Percentiles rank a stretch among this genome's conserved stretches.
Evolutionary conservation across 768 basidiomycete species (phyloP).

Genomic region (Strobilomyces echinocephalus): DNA sequence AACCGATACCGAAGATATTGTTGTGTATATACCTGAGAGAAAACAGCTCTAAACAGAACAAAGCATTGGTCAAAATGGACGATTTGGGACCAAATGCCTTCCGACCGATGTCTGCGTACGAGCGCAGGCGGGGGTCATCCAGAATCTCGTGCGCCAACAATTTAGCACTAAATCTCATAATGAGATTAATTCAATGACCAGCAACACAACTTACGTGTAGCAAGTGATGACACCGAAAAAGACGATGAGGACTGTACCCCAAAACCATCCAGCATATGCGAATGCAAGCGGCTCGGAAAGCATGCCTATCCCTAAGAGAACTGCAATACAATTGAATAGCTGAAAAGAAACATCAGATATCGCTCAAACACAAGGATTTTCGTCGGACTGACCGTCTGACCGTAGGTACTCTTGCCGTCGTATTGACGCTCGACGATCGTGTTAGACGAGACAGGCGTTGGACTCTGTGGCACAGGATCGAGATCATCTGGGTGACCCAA

Average conservation of each 20-base stretch:
- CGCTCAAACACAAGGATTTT: not conserved
- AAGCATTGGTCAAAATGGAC: conserved; percentile 54
- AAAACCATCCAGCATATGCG: conserved; percentile 84
- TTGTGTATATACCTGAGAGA: conserved; percentile 56
- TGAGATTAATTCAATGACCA: conserved; percentile 1
- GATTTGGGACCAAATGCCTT: conserved; percentile 82
- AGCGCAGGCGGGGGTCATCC: conserved; percentile 61
- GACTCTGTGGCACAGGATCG: not conserved
- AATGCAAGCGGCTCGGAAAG: conserved; percentile 89
- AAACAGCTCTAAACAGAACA: conserved; percentile 88
- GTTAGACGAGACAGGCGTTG: conserved; percentile 1
- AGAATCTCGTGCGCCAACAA: conserved; percentile 75
- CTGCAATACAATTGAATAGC: conserved; percentile 88
- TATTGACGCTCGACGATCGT: conserved; percentile 23
- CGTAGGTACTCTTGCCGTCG: conserved; percentile 63
- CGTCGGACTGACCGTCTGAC: conserved; percentile 53
- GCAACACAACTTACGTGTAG: conserved; percentile 64
- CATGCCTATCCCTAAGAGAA: conserved; percentile 84
- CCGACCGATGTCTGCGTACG: conserved; percentile 86
- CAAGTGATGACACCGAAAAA: conserved; percentile 79
- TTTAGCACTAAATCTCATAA: conserved; percentile 60
- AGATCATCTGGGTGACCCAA: not conserved
- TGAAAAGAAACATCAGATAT: conserved; percentile 26
- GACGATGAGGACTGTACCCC: conserved; percentile 68
- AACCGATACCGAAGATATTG: not conserved